Conservation (phyloP, 352 stramenopile genomes). For the Vaucheria bursata region DNA sequence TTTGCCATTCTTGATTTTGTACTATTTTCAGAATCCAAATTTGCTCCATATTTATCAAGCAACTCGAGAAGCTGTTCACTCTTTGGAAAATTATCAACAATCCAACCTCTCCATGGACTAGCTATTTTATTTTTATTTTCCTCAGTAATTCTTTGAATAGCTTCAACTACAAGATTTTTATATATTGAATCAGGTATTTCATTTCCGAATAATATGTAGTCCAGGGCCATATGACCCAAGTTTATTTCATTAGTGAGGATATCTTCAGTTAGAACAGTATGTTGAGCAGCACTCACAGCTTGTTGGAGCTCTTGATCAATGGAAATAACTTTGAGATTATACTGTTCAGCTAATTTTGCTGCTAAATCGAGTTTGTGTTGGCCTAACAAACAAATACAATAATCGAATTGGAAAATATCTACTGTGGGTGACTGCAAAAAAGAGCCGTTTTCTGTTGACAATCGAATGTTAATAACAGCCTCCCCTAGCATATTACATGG, state of each 20-base stretch:
- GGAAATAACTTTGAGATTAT: constrained; percentile 37
- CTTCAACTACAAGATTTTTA: constrained; percentile 19
- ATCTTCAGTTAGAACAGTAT: neutral
- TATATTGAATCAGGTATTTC: constrained; percentile 19
- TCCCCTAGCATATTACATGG: too few species aligned
- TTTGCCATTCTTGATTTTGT: too few species aligned
- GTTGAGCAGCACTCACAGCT: neutral
- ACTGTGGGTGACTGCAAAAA: too few species aligned
- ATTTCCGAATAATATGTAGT: neutral
- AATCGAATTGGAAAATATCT: too few species aligned
- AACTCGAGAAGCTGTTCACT: constrained; percentile 39
- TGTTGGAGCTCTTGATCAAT: neutral
- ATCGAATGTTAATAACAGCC: too few species aligned
- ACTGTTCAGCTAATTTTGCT: constrained; percentile 40
- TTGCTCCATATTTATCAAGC: constrained; percentile 49
- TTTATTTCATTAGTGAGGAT: neutral
- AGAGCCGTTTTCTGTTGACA: too few species aligned
- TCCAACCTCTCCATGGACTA: constrained; percentile 42
- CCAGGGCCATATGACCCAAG: neutral
- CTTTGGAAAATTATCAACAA: constrained; percentile 50
- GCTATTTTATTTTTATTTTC: constrained; percentile 23
- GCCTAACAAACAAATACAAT: too few species aligned
- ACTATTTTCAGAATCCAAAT: too few species aligned
- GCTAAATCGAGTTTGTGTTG: constrained; percentile 48
- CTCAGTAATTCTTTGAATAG: constrained; percentile 23